Base-by-base conservation (phyloP, 2,329 filamentous ascomycete genomes). In the Penicillium brasilianum region DNA sequence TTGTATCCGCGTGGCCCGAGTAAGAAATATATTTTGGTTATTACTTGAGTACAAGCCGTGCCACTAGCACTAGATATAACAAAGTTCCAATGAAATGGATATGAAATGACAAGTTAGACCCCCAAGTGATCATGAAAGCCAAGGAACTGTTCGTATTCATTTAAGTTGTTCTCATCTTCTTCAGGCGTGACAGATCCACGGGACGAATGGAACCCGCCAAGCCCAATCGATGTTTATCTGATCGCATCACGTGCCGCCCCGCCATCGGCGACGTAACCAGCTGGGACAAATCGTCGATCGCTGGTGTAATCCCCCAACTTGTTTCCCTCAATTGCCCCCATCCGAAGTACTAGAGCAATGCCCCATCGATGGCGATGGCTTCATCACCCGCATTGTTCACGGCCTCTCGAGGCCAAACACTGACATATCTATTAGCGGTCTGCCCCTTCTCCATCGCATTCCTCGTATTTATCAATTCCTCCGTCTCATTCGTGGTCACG, bases 371-470 rank as follows among this genome's bases (percentile, higher is more conserved):
- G 54, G 66, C 66, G 59, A 77, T 76, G 74, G 62, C 70, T 56
- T 71, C 70, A 53, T 68, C 66, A 61, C 69, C 64, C 56, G 64
- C 70, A 53, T 70, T 82, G 64, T 85, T 88, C 70, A 87, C 85
- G 28, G 86, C 85, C n/a, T 83, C 81, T 20, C 79, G 79, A 64
- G 73, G 81, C 2, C 87, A 89, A 72, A 81, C 84, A 32, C 77
- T 82, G 34, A 85, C 86, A 20, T 89, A 89, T 69, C 78, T 89
- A 28, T 78, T 87, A 49, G 85, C 83, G 48, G 84, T 88, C 64
- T 87, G 86, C 52, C 83, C 87, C 37, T 88, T 88, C 77, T 86
- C 84, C 66, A 89, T 89, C 67, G 83, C 85, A 18, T 88, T 88
- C 74, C 80, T 89, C 46, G 87, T 89, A 53, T 89, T 88, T 74